Conservation (phyloP, 345 rosid species). For the Lagerstroemia speciosa region DNA sequence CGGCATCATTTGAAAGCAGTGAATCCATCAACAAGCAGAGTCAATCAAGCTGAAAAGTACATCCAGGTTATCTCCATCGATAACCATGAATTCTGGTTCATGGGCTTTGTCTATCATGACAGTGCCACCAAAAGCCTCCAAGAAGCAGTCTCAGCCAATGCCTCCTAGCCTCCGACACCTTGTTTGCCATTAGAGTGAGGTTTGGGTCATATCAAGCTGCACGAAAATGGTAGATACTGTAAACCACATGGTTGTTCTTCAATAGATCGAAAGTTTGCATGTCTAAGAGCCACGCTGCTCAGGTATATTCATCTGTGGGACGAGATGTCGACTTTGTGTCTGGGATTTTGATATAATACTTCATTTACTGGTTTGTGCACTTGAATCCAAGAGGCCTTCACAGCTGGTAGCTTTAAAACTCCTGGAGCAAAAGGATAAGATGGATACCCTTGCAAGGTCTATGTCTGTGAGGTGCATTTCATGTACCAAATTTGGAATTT, state of each 20-base stretch:
- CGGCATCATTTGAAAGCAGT: conserved; percentile 60
- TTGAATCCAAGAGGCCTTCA: too few relatives aligned
- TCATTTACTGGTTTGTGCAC: too few relatives aligned
- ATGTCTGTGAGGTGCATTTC: too few relatives aligned
- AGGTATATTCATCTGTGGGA: neutral
- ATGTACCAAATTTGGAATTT: too few relatives aligned
- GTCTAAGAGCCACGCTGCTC: neutral
- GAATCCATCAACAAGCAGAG: conserved; percentile 75
- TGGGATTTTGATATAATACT: too few relatives aligned
- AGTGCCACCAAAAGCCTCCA: conserved; percentile 66
- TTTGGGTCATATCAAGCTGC: neutral
- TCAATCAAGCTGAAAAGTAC: conserved; percentile 63
- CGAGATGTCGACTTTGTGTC: neutral
- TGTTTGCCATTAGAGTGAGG: neutral
- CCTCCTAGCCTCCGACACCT: conserved; percentile 11
- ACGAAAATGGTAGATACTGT: neutral
- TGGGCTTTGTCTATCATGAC: conserved; percentile 81
- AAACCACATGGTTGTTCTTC: neutral
- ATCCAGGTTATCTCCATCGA: conserved; percentile 72
- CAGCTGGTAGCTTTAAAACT: too few relatives aligned
- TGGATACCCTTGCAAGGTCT: too few relatives aligned
- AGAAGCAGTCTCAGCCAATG: conserved; percentile 32
- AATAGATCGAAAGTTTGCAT: neutral
- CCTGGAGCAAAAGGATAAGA: too few relatives aligned
- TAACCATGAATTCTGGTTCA: conserved; percentile 88